These are phyloP conservation scores for Tulasnella sp. DNA, from an alignment of 768 basidiomycete genomes.

Conservation along the genomic window DNA sequence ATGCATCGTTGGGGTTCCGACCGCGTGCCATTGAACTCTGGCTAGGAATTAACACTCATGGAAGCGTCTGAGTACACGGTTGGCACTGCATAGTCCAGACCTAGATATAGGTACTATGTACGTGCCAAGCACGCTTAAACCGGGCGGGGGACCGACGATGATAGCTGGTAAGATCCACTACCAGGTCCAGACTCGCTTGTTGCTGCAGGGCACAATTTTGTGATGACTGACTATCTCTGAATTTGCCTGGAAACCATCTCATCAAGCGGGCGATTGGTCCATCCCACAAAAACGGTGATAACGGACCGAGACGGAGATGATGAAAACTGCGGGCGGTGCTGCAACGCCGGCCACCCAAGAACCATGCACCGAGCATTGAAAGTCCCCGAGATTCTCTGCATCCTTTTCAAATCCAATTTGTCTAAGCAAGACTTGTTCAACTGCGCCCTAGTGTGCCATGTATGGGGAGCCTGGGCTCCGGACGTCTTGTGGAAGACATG, in stretches of 20 bases:
- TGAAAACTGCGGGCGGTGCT: no score
- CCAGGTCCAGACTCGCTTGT: no score
- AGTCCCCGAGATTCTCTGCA: background rate
- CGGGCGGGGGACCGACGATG: background rate
- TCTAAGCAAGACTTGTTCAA: background rate
- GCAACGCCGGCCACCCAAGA: background rate
- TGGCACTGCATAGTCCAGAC: background rate
- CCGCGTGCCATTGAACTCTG: background rate
- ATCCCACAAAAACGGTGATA: no score
- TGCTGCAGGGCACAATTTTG: no score
- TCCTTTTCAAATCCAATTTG: background rate
- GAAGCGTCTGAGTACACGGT: background rate
- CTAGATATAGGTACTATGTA: background rate
- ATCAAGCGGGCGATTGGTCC: no score
- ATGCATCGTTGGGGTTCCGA: no score
- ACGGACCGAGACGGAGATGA: no score
- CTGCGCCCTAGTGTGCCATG: background rate
- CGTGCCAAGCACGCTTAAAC: background rate
- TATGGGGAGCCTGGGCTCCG: background rate
- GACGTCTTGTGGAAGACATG: background rate
- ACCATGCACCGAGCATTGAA: background rate
- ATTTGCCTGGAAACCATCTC: no score
- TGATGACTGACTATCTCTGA: no score
- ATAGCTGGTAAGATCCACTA: background rate
- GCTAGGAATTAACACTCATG: background rate